Percentiles rank a stretch among this genome's conserved stretches.
Conservation (phyloP, 306 rosid species). For the Vigna hirtella region DNA sequence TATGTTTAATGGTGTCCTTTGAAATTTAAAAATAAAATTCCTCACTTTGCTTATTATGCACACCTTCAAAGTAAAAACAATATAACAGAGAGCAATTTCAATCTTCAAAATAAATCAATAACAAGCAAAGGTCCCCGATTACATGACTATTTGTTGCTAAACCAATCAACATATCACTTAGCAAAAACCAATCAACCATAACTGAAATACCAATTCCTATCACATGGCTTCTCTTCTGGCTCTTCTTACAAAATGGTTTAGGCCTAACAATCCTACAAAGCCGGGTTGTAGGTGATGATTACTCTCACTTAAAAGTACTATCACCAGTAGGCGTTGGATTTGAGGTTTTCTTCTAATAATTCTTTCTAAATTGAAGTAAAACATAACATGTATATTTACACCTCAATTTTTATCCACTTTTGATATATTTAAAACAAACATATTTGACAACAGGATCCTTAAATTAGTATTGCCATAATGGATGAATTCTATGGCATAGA, state of each 20-base stretch:
- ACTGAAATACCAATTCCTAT: neutral
- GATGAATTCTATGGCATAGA: neutral
- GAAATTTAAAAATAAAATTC: neutral
- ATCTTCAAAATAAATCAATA: neutral
- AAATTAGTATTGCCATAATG: neutral
- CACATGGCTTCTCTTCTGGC: neutral
- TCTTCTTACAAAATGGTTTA: neutral
- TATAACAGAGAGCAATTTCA: neutral
- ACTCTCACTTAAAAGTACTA: no score
- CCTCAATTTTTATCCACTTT: neutral
- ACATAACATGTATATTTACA: conserved; percentile 8
- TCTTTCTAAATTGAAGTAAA: neutral
- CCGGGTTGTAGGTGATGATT: no score
- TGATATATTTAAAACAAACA: neutral
- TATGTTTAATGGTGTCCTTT: no score
- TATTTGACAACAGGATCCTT: neutral
- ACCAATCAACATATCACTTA: neutral
- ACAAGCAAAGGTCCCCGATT: neutral
- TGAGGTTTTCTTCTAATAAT: no score
- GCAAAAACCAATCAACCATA: neutral
- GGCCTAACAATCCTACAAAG: no score
- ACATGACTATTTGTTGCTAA: conserved; percentile 1
- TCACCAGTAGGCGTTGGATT: no score
- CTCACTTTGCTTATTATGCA: neutral
- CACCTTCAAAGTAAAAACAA: neutral